A percentile compares a stretch with the other conserved stretches of the same genome.
phyloP scores from a whole-genome alignment of 805 yeast species.

The Candida quercuum region DNA sequence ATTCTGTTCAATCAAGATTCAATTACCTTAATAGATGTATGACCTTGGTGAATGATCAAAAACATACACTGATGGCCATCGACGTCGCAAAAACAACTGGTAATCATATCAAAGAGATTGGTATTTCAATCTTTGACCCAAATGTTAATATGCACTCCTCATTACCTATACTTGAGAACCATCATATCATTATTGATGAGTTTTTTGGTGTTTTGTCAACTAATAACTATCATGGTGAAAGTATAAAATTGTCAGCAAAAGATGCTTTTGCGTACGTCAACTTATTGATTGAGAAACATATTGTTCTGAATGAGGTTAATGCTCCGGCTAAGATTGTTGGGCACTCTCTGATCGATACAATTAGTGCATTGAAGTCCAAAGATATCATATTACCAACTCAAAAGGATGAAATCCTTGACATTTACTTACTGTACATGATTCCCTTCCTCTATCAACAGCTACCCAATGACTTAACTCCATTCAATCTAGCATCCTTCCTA shows the following conservation, averaged over 20 bases:
- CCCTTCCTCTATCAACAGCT: constrained; percentile 7
- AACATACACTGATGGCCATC: constrained; percentile 5
- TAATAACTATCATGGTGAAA: constrained; percentile 16
- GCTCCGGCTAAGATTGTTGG: constrained; percentile 4
- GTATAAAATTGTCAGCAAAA: constrained; percentile 7
- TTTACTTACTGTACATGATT: constrained; percentile 10
- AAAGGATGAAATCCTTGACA: constrained; percentile 5
- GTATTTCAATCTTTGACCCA: constrained; percentile 16
- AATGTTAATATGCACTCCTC: constrained; percentile 8
- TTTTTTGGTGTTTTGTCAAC: constrained; percentile 17
- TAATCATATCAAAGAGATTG: constrained; percentile 14
- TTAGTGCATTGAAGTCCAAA: constrained; percentile 1
- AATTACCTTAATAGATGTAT: constrained; percentile 9
- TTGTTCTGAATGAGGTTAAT: background rate
- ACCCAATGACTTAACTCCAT: background rate
- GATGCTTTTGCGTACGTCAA: constrained; percentile 9
- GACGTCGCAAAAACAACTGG: constrained; percentile 8
- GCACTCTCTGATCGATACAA: background rate
- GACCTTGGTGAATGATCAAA: constrained; percentile 8
- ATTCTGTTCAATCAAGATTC: constrained; percentile 3
- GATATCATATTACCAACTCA: constrained; percentile 3
- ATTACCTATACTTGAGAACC: constrained; percentile 9
- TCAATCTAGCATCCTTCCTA: constrained; percentile 3
- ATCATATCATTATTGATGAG: constrained; percentile 16
- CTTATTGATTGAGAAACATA: constrained; percentile 2